Percentiles rank a stretch among this genome's conserved stretches.
Evolutionary conservation across 208 protist species (phyloP).

Genomic region (Angomonas deanei): DNA sequence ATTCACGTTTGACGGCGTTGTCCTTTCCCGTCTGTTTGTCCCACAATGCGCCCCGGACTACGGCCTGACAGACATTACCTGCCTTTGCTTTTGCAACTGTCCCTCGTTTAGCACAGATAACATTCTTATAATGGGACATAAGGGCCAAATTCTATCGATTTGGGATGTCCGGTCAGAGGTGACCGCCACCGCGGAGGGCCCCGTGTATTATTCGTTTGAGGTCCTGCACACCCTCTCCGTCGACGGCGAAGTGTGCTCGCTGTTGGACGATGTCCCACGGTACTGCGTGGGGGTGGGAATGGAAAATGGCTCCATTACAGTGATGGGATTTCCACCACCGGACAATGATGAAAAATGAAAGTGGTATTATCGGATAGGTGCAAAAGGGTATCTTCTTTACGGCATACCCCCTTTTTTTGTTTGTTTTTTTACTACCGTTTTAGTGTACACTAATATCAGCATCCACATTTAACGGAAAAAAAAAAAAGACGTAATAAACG

Average conservation of each 20-base stretch:
- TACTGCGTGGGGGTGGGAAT: background rate
- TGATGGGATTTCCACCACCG: slow-evolving; percentile 1
- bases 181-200: background rate
- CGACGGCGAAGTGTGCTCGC: background rate
- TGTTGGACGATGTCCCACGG: background rate
- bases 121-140: slow-evolving; percentile 25
- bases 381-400: background rate
- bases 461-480: background rate
- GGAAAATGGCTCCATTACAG: background rate
- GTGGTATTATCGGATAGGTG: background rate
- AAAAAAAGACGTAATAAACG: background rate
- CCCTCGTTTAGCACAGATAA: slow-evolving; percentile 17
- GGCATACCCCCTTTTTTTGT: background rate
- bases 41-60: background rate
- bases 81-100: slow-evolving; percentile 23
- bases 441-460: too few relatives aligned
- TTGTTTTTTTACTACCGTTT: background rate
- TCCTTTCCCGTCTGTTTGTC: slow-evolving; percentile 11
- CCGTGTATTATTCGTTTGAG: background rate
- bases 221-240: background rate
- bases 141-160: slow-evolving; percentile 16
- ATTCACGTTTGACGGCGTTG: slow-evolving; percentile 27
- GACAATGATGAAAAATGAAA: background rate
- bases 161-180: slow-evolving; percentile 10
- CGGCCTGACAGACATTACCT: slow-evolving; percentile 2